Base-by-base conservation (phyloP, 495 filamentous ascomycete genomes). In the Hypoxylon fuscum region DNA sequence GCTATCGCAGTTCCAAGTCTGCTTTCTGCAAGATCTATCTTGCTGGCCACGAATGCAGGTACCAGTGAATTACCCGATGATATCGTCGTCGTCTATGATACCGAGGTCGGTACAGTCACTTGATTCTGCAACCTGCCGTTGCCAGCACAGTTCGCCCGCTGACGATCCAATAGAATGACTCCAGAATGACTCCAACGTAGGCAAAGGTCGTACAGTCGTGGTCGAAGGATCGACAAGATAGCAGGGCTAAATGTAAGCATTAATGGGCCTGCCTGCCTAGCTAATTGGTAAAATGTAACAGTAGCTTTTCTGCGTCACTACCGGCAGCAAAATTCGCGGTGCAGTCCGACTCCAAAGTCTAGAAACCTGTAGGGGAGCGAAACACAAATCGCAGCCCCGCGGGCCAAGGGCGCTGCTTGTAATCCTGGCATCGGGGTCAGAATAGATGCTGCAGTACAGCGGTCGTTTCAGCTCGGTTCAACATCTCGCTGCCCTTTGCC, bases 21-120 rank as follows among this genome's bases (percentile, higher is more conserved):
- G 57, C 46, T 54, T 54, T 22, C 63, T 66, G 63, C 63, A 46
- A 66, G 63, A 66, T 66, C 57, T 62, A 54, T 57, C 47, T 48
- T 49, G 52, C 47, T 49, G 22, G 41, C 29, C 29, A 29, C 49
- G 45, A 48, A 66, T 61, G 63, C 63, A 66, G 63, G 63, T 66
- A 62, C 63, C 57, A 53, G 47, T 50, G 15, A 56, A 53, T 40
- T 32, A 54, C 21, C 53, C 41, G 57, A 45, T 27, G 23, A 21
- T 22, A 21, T 46, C 40, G 34, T 52, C 50, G 31, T 21, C 35
- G 14, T 56, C 15, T 45, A 50, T 29, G 27, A 62, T 47, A 44
- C 42, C 40, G 56, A 35, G 43, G 41, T 17, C 23, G 41, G 35
- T 14, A 34, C 37, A 53, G 31, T 62, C 53, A 66, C 50, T 54